These are phyloP conservation scores for Eucalyptus albens DNA, from an alignment of 345 rosid species.

Conservation along the genomic window DNA sequence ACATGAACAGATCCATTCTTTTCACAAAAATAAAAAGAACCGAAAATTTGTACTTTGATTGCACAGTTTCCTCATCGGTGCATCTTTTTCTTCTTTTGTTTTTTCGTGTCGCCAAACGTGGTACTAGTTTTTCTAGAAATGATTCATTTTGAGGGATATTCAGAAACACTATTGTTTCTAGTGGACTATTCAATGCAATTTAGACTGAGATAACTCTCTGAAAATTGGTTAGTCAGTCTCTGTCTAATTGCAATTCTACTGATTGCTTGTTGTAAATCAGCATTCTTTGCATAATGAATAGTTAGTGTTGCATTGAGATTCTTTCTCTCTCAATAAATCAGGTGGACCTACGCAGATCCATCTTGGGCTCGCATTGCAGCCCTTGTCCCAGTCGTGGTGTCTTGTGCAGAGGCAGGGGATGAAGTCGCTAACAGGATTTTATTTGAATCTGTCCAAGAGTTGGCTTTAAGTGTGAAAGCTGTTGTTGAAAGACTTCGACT, in stretches of 20 bases:
- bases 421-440: constrained; percentile 48
- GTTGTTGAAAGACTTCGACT: constrained; percentile 55
- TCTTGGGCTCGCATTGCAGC: constrained; percentile 83
- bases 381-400: constrained; percentile 62
- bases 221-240: neutral
- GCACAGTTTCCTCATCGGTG: neutral
- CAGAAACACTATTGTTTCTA: neutral
- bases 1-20: neutral
- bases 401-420: constrained; percentile 71
- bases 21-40: neutral
- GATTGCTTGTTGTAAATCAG: neutral
- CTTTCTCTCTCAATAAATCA: neutral
- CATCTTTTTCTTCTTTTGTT: neutral
- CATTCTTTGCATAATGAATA: neutral
- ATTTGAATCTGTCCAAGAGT: constrained; percentile 44
- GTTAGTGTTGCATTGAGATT: neutral
- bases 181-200: neutral
- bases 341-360: constrained; percentile 79
- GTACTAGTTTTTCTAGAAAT: neutral
- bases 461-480: constrained; percentile 67
- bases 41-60: neutral
- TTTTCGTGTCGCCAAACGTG: neutral
- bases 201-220: neutral
- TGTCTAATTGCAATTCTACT: neutral
- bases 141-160: neutral